Evolutionary conservation across 2,329 filamentous ascomycete species (phyloP).

Genomic region (Cytospora leucostoma): DNA sequence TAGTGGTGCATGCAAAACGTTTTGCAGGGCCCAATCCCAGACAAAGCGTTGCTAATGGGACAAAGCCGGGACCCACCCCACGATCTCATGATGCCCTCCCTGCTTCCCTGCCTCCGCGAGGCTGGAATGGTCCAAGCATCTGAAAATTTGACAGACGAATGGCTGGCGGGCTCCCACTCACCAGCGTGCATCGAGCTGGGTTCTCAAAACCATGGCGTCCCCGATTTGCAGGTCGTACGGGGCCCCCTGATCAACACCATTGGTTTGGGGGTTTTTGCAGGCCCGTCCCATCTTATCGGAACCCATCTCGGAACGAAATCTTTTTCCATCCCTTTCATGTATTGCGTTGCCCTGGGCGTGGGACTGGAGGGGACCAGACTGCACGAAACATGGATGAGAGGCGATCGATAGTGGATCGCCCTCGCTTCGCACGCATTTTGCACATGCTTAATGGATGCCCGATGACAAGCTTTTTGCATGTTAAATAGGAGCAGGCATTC

Average conservation of each 20-base stretch:
- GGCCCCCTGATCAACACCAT: slow-evolving; percentile 17
- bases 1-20: background rate
- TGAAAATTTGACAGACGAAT: slow-evolving; percentile 10
- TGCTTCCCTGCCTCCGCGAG: background rate
- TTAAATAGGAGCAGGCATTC: slow-evolving; percentile 19
- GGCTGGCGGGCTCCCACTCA: slow-evolving; percentile 20
- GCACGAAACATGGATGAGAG: slow-evolving; percentile 16
- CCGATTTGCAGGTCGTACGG: slow-evolving; percentile 7
- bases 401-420: slow-evolving; percentile 21
- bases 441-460: slow-evolving; percentile 17
- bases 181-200: slow-evolving; percentile 10
- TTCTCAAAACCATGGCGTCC: slow-evolving; percentile 17
- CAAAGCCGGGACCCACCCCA: slow-evolving; percentile 13
- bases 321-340: background rate
- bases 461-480: slow-evolving; percentile 14
- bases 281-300: slow-evolving; percentile 25
- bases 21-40: slow-evolving; percentile 19
- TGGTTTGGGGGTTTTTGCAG: slow-evolving; percentile 10
- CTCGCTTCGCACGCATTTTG: slow-evolving; percentile 13
- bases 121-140: slow-evolving; percentile 7
- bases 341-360: background rate
- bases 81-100: slow-evolving; percentile 11
- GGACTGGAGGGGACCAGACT: background rate
- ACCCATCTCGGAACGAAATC: slow-evolving; percentile 17
- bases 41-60: slow-evolving; percentile 16